phyloP scores from a whole-genome alignment of 73 alveolate species.

The Paramecium pentaurelia region DNA sequence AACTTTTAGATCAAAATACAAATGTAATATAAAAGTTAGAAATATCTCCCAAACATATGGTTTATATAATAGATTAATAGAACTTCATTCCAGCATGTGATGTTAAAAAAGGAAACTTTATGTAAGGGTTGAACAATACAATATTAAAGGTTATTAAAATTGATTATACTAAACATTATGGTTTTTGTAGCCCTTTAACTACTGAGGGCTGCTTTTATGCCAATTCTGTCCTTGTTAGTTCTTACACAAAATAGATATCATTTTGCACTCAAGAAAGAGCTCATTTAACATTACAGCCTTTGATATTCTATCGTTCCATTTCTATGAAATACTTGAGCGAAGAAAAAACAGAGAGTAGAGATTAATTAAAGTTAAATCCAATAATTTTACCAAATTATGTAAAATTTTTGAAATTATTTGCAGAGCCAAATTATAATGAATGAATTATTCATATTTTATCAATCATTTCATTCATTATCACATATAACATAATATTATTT shows the following conservation, averaged over 20 bases:
- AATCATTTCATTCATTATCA: too few species aligned
- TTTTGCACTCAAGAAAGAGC: not conserved
- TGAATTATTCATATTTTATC: too few species aligned
- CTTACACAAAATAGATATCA: not conserved
- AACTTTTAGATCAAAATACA: not conserved
- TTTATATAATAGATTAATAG: not conserved
- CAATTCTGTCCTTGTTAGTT: not conserved
- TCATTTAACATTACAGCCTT: not conserved
- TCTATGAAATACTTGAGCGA: not conserved
- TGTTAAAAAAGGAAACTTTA: not conserved
- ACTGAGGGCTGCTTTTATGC: not conserved
- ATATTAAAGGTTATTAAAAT: too few species aligned
- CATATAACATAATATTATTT: too few species aligned
- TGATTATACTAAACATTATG: not conserved
- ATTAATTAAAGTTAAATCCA: not conserved
- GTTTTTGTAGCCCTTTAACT: not conserved
- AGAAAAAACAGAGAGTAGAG: not conserved
- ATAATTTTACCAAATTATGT: not conserved
- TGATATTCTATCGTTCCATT: not conserved
- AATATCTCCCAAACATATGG: not conserved
- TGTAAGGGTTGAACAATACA: not conserved
- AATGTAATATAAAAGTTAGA: not conserved
- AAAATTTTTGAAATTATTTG: not conserved
- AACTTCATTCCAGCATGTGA: not conserved
- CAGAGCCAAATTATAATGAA: not conserved